These are phyloP conservation scores for Naganishia antarctica DNA, from an alignment of 768 basidiomycete genomes.

Conservation along the genomic window DNA sequence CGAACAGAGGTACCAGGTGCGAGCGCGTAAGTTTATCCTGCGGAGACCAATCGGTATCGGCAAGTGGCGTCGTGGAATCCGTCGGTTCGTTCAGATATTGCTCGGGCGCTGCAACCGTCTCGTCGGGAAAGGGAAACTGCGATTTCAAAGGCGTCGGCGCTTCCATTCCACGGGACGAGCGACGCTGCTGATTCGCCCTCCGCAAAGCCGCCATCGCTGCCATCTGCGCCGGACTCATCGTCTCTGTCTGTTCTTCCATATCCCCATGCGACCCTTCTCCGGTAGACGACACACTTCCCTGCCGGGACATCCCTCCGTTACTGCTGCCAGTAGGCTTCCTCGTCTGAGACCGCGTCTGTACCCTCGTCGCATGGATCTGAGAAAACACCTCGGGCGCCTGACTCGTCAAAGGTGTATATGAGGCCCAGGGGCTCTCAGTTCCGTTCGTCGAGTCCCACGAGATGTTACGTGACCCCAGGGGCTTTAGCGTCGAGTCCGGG, in stretches of 20 bases:
- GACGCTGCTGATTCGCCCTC: conserved; percentile 7
- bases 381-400: conserved; percentile 20
- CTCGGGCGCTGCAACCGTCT: not conserved
- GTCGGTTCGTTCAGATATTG: not conserved
- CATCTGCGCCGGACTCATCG: conserved; percentile 9
- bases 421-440: not conserved
- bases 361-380: conserved; percentile 13
- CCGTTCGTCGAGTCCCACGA: conserved; percentile 23
- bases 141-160: not conserved
- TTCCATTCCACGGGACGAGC: too few species aligned
- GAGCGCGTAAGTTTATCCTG: not conserved
- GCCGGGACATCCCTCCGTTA: not conserved
- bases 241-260: not conserved
- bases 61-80: not conserved
- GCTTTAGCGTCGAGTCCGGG: conserved; percentile 8
- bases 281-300: not conserved
- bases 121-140: not conserved
- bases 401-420: not conserved
- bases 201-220: conserved; percentile 15
- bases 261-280: not conserved
- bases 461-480: not conserved
- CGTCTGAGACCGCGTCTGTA: not conserved
- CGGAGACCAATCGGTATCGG: not conserved
- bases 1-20: not conserved
- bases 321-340: too few species aligned